Percentiles rank a stretch among this genome's conserved stretches.
phyloP scores from a whole-genome alignment of 441 rosid genomes.

The Gossypium aridum region DNA sequence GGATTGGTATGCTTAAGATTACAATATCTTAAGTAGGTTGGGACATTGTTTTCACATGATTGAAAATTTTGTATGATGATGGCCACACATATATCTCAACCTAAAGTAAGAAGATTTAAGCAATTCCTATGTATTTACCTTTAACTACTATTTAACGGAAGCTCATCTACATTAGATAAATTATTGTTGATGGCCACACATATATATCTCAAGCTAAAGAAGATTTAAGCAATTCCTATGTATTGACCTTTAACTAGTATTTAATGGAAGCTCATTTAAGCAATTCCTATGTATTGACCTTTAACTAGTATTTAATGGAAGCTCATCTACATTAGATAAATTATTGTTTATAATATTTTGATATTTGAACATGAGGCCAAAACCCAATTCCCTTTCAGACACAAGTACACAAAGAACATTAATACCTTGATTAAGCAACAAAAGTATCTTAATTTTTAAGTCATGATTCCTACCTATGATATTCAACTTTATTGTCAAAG shows the following conservation, averaged over 20 bases:
- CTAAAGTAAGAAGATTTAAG: too few relatives aligned
- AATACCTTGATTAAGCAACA: neutral
- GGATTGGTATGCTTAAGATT: neutral
- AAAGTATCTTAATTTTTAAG: neutral
- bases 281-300: too few relatives aligned
- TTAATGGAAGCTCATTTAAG: too few relatives aligned
- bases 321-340: too few relatives aligned
- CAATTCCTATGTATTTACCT: neutral
- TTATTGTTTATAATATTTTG: too few relatives aligned
- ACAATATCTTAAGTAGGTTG: neutral
- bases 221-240: neutral
- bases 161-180: too few relatives aligned
- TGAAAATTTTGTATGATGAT: neutral
- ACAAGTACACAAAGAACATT: neutral
- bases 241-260: neutral
- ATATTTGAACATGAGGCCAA: neutral
- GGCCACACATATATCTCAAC: neutral
- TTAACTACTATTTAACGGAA: too few relatives aligned
- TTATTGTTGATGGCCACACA: too few relatives aligned
- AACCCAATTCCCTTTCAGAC: neutral
- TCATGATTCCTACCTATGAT: neutral
- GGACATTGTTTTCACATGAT: neutral
- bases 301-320: too few relatives aligned
- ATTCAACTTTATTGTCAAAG: slow-evolving; percentile 6
- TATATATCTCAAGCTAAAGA: too few relatives aligned